phyloP scores from a whole-genome alignment of 495 filamentous ascomycete genomes.

The Hypoxylon subgilvum region DNA sequence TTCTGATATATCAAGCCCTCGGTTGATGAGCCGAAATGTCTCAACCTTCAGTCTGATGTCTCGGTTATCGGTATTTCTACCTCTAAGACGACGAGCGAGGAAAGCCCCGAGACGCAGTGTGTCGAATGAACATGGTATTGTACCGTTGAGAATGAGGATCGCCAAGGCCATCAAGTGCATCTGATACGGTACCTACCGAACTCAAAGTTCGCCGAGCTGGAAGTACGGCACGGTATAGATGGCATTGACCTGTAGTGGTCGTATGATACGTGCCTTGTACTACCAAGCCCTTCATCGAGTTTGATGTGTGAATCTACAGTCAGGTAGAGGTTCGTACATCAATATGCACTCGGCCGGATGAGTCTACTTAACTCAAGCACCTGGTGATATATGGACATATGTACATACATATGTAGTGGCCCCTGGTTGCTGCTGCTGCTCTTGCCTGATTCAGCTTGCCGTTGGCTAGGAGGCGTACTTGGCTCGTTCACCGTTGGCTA shows the following conservation, averaged over 20 bases:
- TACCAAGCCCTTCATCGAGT: background rate
- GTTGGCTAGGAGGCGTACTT: background rate
- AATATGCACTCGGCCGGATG: constrained; percentile 27
- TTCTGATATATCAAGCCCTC: background rate
- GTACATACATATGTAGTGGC: no score
- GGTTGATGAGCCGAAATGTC: constrained; percentile 21
- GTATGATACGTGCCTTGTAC: constrained; percentile 4
- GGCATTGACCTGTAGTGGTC: constrained; percentile 7
- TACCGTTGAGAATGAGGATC: background rate
- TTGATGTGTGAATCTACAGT: constrained; percentile 4
- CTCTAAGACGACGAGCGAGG: background rate
- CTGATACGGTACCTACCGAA: background rate
- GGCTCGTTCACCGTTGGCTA: background rate
- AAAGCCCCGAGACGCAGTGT: background rate
- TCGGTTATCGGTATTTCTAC: background rate
- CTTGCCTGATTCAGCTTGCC: constrained; percentile 8
- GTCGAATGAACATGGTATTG: background rate
- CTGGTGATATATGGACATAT: no score
- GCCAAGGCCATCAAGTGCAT: background rate
- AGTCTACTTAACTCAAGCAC: background rate
- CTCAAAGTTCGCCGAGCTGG: background rate
- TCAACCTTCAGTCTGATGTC: constrained; percentile 12
- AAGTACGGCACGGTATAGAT: background rate
- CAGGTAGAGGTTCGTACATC: background rate
- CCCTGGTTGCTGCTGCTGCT: no score